Evolutionary conservation across 192 early-diverging fungal species (phyloP).

Genomic region (Mortierella hygrophila): DNA sequence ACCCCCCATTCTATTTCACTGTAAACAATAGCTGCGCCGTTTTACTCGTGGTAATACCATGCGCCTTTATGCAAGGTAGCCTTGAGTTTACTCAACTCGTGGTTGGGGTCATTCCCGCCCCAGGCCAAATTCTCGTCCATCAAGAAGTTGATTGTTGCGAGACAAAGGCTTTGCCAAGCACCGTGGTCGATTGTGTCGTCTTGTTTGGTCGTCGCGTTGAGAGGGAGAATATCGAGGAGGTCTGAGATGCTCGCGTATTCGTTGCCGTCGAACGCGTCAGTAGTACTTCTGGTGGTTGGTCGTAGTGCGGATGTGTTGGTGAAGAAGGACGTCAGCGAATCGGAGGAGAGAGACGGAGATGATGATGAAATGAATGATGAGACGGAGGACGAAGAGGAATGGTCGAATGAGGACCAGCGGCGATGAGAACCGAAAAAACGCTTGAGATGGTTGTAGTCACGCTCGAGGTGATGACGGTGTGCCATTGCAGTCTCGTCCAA

Average conservation of each 20-base stretch:
- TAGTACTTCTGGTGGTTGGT: not conserved
- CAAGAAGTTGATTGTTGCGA: slow-evolving; percentile 28
- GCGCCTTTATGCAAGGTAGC: not conserved
- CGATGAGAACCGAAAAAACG: not conserved
- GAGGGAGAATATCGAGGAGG: not conserved
- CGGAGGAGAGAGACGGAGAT: not conserved
- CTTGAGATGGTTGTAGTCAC: not conserved
- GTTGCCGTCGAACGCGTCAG: not conserved
- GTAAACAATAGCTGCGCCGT: not conserved
- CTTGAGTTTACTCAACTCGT: slow-evolving; percentile 21
- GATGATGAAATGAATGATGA: not conserved
- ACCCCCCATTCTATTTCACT: not conserved
- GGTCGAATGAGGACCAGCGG: not conserved
- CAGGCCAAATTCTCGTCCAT: slow-evolving; percentile 15
- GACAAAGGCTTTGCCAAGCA: slow-evolving; percentile 24
- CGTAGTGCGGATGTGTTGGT: not conserved
- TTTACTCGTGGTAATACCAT: slow-evolving; percentile 31
- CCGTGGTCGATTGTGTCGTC: slow-evolving; percentile 15
- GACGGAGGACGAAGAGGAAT: not conserved
- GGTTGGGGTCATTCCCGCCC: slow-evolving; percentile 25
- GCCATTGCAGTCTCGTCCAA: slow-evolving; percentile 5
- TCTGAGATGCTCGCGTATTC: not conserved
- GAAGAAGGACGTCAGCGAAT: not conserved
- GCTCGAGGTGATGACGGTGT: not conserved
- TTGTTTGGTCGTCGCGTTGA: not conserved